phyloP scores from a whole-genome alignment of 768 basidiomycete species.

The Saitozyma sp. region DNA sequence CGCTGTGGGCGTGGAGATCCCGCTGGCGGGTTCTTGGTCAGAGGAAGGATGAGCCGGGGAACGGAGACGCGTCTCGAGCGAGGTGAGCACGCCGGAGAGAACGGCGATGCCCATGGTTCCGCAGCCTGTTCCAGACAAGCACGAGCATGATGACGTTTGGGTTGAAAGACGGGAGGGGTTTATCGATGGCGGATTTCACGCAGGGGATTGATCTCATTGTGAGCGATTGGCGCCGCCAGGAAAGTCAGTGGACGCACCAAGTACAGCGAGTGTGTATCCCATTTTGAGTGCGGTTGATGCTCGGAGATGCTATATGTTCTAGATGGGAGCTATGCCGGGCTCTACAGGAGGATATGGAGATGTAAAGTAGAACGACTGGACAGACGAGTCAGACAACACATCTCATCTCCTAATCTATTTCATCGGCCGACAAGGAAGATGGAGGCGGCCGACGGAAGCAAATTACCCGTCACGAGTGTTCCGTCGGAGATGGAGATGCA shows the following conservation, averaged over 20 bases:
- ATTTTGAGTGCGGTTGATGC: slow-evolving; percentile 54
- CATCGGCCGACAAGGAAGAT: too few species aligned
- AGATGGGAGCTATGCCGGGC: too few species aligned
- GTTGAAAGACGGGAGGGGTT: not conserved
- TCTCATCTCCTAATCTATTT: too few species aligned
- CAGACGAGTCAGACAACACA: too few species aligned
- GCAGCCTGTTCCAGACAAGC: slow-evolving; percentile 65
- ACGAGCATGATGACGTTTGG: slow-evolving; percentile 10
- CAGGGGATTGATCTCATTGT: too few species aligned
- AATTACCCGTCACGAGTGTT: too few species aligned
- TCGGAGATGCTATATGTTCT: too few species aligned
- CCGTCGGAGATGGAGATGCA: too few species aligned
- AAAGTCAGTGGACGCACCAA: slow-evolving; percentile 59
- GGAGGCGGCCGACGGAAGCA: too few species aligned
- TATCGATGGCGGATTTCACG: too few species aligned
- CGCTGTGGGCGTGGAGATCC: slow-evolving; percentile 69
- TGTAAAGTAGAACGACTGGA: too few species aligned
- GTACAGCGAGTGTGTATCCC: slow-evolving; percentile 89
- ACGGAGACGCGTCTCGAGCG: slow-evolving; percentile 62
- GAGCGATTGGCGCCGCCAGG: slow-evolving; percentile 15
- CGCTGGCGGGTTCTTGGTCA: slow-evolving; percentile 52
- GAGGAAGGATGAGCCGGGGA: slow-evolving; percentile 58
- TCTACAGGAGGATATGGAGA: too few species aligned
- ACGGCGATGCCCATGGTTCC: slow-evolving; percentile 98
- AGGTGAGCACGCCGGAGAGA: slow-evolving; percentile 84